Evolutionary conservation across 1,139 yeast species (phyloP).

Genomic region (Blastobotrys apis): DNA sequence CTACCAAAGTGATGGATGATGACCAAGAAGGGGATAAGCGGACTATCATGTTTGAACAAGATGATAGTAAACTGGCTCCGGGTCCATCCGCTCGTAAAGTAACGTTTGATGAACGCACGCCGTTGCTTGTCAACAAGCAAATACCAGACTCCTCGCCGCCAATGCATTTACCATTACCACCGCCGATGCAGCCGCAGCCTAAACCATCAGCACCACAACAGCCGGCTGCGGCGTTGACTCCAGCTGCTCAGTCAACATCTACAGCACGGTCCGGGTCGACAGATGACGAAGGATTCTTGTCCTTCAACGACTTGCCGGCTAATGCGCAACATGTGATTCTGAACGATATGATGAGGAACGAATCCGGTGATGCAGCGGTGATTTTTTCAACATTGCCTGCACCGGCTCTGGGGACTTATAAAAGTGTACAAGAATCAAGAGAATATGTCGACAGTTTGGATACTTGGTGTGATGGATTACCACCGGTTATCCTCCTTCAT

Average conservation of each 20-base stretch:
- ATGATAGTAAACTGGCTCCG: slow-evolving; percentile 19
- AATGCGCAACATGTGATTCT: slow-evolving; percentile 84
- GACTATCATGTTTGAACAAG: slow-evolving; percentile 53
- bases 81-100: background rate
- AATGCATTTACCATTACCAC: no score
- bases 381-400: slow-evolving; percentile 87
- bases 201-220: background rate
- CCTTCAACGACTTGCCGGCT: slow-evolving; percentile 84
- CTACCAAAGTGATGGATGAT: slow-evolving; percentile 65
- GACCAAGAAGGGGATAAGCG: slow-evolving; percentile 51
- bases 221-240: background rate
- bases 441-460: slow-evolving; percentile 75
- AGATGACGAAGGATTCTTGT: slow-evolving; percentile 31
- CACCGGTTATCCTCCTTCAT: slow-evolving; percentile 75
- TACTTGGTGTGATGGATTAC: slow-evolving; percentile 74
- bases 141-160: background rate
- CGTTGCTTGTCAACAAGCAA: slow-evolving; percentile 8
- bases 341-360: slow-evolving; percentile 72
- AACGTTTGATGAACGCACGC: slow-evolving; percentile 16
- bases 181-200: no score
- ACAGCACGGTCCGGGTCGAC: background rate
- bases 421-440: slow-evolving; percentile 59
- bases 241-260: background rate
- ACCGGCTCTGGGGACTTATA: slow-evolving; percentile 77
- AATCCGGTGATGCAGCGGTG: slow-evolving; percentile 58